Base-by-base conservation (phyloP, 768 basidiomycete genomes). In the Chiua virens region DNA sequence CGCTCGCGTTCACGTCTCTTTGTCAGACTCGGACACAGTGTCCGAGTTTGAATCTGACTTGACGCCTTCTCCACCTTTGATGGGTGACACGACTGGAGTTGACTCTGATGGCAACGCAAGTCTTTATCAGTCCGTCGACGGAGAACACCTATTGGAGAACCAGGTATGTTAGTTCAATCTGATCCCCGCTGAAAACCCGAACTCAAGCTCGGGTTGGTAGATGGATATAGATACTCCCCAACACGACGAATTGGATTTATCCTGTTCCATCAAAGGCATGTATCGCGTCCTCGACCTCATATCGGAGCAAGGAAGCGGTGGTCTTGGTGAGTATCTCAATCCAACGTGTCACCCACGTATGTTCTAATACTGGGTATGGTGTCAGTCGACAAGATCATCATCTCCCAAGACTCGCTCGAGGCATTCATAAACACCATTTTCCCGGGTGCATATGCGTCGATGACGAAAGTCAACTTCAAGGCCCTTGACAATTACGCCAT, bases 301-400 rank as follows among this genome's bases (percentile, higher is more conserved):
- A 53, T 73, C 64, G 11, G 82, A 83, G 51, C 67, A 73, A 41
- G 75, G 75, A 1, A 79, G 73, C 32, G 74, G 77, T 5, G 79
- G 81, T 1, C 69, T 82, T 6, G 82, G 82, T 81, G 55, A 50
- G 64, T 9, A 22, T 38, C 13, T 20, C 11, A 20, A 8, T 43
- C 5, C 14, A 15, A 8, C 25, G 15, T 34, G 34, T 7, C 34
- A 17, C 1, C 5, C 20, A 3, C 20, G 5, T 6, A 15, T 32
- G 9, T 30, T 35, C 10, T 30, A 10, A 50, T 32, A 1, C 14
- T 45, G 21, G 17, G n/a, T 45, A 9, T 44, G n/a, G 25, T 17
- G 43, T 45, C 52, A 82, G 83, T 83, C 35, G 81, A 83, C 56
- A 85, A 86, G 59, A 75, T 85, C 28, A 78, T 85, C 62, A 85